A percentile compares a stretch with the other conserved stretches of the same genome.
These are phyloP conservation scores for Nannochloropsis granulata DNA, from an alignment of 108 stramenopile species.

Conservation along the genomic window DNA sequence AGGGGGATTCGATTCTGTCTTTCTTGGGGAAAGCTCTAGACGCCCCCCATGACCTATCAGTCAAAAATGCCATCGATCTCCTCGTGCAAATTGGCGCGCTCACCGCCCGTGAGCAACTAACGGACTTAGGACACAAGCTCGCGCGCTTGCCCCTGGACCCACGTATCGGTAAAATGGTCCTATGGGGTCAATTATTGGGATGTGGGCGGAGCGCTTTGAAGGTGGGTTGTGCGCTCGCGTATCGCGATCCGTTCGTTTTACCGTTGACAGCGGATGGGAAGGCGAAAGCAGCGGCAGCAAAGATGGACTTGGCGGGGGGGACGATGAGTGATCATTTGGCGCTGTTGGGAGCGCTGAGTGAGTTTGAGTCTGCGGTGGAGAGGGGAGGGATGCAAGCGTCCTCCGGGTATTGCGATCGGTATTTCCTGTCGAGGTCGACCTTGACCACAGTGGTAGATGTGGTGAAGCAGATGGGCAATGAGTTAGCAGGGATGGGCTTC, in stretches of 20 bases:
- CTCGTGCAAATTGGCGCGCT: conserved; percentile 27
- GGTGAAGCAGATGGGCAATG: conserved; percentile 10
- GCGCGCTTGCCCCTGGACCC: conserved; percentile 40
- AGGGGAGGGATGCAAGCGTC: conserved; percentile 6
- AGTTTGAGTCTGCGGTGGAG: conserved; percentile 4
- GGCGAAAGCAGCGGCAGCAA: conserved; percentile 28
- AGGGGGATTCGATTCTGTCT: background rate
- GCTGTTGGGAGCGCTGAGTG: conserved; percentile 24
- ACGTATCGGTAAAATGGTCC: conserved; percentile 43
- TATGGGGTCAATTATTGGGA: conserved; percentile 39
- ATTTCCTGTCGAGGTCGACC: conserved; percentile 26
- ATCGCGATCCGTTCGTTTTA: conserved; percentile 37
- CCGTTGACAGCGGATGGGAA: conserved; percentile 13
- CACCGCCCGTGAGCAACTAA: conserved; percentile 30
- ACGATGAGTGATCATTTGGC: conserved; percentile 39
- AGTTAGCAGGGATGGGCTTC: conserved; percentile 13
- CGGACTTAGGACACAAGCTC: conserved; percentile 39
- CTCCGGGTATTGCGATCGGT: conserved; percentile 8
- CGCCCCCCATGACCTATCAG: conserved; percentile 10
- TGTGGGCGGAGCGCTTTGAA: conserved; percentile 22
- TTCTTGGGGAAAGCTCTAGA: background rate
- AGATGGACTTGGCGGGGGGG: conserved; percentile 10
- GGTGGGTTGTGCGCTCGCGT: conserved; percentile 25
- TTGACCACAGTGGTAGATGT: conserved; percentile 30
- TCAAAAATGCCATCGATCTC: conserved; percentile 16